Conservation (phyloP, 192 early-diverging fungal genomes). For the Dispira parvispora region DNA sequence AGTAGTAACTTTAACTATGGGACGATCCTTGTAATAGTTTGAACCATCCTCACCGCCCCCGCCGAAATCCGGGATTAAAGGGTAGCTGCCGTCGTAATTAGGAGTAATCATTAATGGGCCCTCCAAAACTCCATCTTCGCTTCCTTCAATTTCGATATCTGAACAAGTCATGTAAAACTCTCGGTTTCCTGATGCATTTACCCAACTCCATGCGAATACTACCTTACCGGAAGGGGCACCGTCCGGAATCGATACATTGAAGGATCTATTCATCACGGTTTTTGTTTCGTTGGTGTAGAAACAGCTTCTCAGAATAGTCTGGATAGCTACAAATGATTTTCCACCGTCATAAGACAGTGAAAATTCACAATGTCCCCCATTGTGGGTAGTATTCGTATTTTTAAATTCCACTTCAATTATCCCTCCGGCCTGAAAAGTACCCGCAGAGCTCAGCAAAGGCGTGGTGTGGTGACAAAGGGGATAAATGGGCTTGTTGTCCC, state of each 20-base stretch:
- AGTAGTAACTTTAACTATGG: background rate
- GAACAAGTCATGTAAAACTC: slow-evolving; percentile 27
- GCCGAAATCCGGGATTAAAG: slow-evolving; percentile 10
- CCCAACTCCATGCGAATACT: slow-evolving; percentile 20
- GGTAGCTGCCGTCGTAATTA: slow-evolving; percentile 6
- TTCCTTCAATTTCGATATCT: slow-evolving; percentile 18
- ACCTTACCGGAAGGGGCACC: slow-evolving; percentile 11
- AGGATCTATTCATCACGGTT: background rate
- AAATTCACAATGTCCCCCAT: slow-evolving; percentile 27
- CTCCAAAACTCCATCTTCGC: slow-evolving; percentile 5
- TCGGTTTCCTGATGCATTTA: slow-evolving; percentile 20
- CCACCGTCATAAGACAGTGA: slow-evolving; percentile 21
- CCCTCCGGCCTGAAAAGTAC: slow-evolving; percentile 4
- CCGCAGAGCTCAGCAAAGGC: slow-evolving; percentile 6
- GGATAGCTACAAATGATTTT: slow-evolving; percentile 19
- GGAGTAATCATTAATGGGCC: slow-evolving; percentile 12
- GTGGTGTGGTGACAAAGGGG: slow-evolving; percentile 17
- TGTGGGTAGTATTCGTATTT: slow-evolving; percentile 12
- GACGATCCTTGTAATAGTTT: slow-evolving; percentile 7
- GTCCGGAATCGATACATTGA: slow-evolving; percentile 17
- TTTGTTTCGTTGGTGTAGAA: background rate
- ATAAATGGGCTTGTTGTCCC: background rate
- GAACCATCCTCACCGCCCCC: background rate
- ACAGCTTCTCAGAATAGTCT: slow-evolving; percentile 8
- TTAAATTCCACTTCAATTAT: slow-evolving; percentile 5